Percentiles rank a stretch among this genome's conserved stretches.
These are phyloP conservation scores for Solanum pinnatisectum DNA, from an alignment of 257 asterid genomes.

Conservation along the genomic window DNA sequence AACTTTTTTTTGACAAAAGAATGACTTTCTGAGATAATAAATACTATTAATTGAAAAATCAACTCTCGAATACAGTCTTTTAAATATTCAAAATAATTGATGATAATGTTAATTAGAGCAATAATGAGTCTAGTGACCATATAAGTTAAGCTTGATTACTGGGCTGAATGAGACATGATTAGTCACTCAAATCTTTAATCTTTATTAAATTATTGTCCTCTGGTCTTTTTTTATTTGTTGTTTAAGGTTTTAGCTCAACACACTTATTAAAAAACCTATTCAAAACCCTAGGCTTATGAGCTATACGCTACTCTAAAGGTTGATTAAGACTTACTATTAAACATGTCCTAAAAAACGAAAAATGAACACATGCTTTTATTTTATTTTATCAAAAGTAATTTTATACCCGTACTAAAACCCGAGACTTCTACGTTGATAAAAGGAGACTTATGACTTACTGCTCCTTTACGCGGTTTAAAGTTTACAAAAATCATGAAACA, in stretches of 20 bases:
- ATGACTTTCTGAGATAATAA: not conserved
- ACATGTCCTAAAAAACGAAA: not conserved
- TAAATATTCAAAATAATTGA: not conserved
- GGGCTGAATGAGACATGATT: not conserved
- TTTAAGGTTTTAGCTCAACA: not conserved
- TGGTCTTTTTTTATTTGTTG: not conserved
- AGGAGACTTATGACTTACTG: not conserved
- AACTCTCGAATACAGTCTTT: not conserved
- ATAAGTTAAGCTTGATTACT: not conserved
- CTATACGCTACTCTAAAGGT: not conserved
- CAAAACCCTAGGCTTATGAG: not conserved
- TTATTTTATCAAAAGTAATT: not conserved
- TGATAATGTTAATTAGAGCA: not conserved
- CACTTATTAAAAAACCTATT: not conserved
- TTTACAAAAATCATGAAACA: not conserved
- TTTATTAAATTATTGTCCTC: not conserved
- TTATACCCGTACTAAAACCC: fast-evolving
- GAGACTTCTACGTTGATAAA: not conserved
- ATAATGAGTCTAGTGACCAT: not conserved
- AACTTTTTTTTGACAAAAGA: fast-evolving
- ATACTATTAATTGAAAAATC: not conserved
- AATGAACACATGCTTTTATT: not conserved
- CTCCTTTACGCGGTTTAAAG: not conserved
- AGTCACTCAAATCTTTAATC: not conserved
- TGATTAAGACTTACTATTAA: not conserved